Conservation (phyloP, 768 basidiomycete genomes). For the Mycena kentingensis region DNA sequence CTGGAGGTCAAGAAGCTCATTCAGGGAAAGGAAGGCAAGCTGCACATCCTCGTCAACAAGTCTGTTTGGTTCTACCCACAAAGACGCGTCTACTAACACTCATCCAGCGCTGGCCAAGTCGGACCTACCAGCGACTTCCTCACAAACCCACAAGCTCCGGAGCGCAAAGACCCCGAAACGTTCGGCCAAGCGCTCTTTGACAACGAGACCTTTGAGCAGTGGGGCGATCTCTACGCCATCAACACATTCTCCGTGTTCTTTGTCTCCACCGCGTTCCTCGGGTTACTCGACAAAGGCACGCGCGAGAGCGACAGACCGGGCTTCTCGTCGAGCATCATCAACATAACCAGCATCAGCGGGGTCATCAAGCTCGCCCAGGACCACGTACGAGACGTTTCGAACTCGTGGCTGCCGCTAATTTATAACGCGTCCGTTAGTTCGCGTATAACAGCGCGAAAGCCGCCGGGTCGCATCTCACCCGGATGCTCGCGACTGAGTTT, state of each 20-base stretch:
- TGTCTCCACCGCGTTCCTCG: slow-evolving; percentile 74
- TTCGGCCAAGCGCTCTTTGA: slow-evolving; percentile 71
- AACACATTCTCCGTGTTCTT: slow-evolving; percentile 82
- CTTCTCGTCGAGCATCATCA: slow-evolving; percentile 69
- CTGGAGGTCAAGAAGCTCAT: slow-evolving; percentile 52
- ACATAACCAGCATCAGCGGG: slow-evolving; percentile 79
- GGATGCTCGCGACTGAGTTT: slow-evolving; percentile 74
- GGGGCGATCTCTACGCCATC: slow-evolving; percentile 62
- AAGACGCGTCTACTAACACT: not conserved
- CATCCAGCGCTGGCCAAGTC: slow-evolving; percentile 67
- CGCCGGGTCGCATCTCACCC: slow-evolving; percentile 75
- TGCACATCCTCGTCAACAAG: slow-evolving; percentile 87
- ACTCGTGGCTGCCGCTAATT: not conserved
- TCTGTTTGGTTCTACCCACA: slow-evolving; percentile 28
- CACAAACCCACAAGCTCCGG: slow-evolving; percentile 53
- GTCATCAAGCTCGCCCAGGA: slow-evolving; percentile 69
- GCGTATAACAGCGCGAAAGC: slow-evolving; percentile 82
- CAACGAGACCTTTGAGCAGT: slow-evolving; percentile 62
- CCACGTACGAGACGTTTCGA: slow-evolving; percentile 54
- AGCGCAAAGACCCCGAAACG: slow-evolving; percentile 63
- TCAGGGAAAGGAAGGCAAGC: slow-evolving; percentile 60
- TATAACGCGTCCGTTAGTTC: slow-evolving; percentile 48
- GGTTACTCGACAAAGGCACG: slow-evolving; percentile 71
- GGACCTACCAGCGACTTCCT: slow-evolving; percentile 67
- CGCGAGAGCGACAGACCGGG: slow-evolving; percentile 47